phyloP scores from a whole-genome alignment of 495 filamentous ascomycete genomes.

The Neurospora sp. region DNA sequence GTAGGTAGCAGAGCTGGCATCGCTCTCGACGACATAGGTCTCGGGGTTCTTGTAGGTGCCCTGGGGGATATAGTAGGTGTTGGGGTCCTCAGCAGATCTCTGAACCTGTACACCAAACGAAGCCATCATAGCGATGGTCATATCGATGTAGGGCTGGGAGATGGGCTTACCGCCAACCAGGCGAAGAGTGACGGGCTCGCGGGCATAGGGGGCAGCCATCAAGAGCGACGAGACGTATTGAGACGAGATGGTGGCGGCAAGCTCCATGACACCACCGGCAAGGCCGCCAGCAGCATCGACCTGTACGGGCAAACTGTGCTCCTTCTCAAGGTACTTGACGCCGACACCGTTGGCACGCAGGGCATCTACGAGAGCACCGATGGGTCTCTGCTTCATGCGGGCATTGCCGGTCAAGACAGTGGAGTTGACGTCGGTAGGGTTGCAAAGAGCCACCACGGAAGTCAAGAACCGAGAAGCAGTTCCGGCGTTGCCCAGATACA shows the following conservation, averaged over 20 bases:
- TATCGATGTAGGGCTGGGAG: slow-evolving; percentile 94
- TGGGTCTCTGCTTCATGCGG: slow-evolving; percentile 93
- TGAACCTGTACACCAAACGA: slow-evolving; percentile 78
- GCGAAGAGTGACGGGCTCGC: slow-evolving; percentile 80
- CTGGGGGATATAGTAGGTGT: slow-evolving; percentile 92
- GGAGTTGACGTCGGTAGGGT: slow-evolving; percentile 46
- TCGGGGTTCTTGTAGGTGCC: slow-evolving; percentile 74
- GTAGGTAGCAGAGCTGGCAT: slow-evolving; percentile 96
- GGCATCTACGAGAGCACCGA: slow-evolving; percentile 88
- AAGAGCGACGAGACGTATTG: slow-evolving; percentile 95
- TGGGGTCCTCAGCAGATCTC: slow-evolving; percentile 47
- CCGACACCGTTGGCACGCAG: slow-evolving; percentile 72
- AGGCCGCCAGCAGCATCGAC: slow-evolving; percentile 79
- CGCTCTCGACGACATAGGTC: slow-evolving; percentile 88
- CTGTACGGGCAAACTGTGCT: slow-evolving; percentile 71
- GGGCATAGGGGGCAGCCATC: slow-evolving; percentile 95
- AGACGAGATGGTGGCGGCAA: slow-evolving; percentile 89
- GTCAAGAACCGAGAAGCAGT: slow-evolving; percentile 95
- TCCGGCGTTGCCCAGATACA: slow-evolving; percentile 95
- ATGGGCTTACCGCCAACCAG: slow-evolving; percentile 92
- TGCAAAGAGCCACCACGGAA: slow-evolving; percentile 78
- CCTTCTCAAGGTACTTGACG: slow-evolving; percentile 73
- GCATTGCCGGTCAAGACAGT: slow-evolving; percentile 88
- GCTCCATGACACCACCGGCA: slow-evolving; percentile 80
- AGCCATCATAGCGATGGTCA: slow-evolving; percentile 98